Percentiles rank a stretch among this genome's conserved stretches.
phyloP scores from a whole-genome alignment of 345 rosid genomes.

The Hibiscus trionum region DNA sequence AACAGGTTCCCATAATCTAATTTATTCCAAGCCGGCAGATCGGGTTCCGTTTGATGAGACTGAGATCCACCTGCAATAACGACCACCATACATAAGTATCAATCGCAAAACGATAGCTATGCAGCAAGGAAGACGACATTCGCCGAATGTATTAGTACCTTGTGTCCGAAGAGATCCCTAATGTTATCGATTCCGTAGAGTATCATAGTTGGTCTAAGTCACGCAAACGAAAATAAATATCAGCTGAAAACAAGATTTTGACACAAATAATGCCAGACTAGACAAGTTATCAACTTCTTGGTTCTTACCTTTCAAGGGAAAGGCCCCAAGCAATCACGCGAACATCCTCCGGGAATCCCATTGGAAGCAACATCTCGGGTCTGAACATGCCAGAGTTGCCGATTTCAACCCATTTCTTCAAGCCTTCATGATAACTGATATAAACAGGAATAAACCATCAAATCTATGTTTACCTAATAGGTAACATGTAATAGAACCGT shows the following conservation, averaged over 20 bases:
- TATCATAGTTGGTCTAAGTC: constrained; percentile 89
- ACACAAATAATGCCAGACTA: no score
- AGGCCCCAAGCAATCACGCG: constrained; percentile 94
- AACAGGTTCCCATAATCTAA: constrained; percentile 8
- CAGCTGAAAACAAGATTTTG: no score
- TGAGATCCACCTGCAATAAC: constrained; percentile 69
- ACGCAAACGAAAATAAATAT: neutral
- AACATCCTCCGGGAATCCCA: constrained; percentile 93
- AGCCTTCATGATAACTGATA: constrained; percentile 72
- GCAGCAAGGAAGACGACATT: neutral
- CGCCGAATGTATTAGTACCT: constrained; percentile 36
- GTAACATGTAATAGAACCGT: neutral
- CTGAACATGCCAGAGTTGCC: constrained; percentile 97
- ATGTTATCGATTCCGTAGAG: constrained; percentile 67
- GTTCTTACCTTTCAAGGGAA: constrained; percentile 78
- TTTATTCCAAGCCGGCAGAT: constrained; percentile 61
- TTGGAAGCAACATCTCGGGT: constrained; percentile 89
- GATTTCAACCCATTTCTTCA: constrained; percentile 85
- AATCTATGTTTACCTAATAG: neutral
- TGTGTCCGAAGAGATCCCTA: constrained; percentile 93
- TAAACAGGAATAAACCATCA: neutral
- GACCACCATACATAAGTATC: neutral
- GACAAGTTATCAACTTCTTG: no score
- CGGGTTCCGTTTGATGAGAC: constrained; percentile 66
- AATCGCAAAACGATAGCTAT: neutral